Percentiles rank a stretch among this genome's conserved stretches.
phyloP scores from a whole-genome alignment of 2,329 filamentous ascomycete genomes.

The Aspergillus transmontanensis region DNA sequence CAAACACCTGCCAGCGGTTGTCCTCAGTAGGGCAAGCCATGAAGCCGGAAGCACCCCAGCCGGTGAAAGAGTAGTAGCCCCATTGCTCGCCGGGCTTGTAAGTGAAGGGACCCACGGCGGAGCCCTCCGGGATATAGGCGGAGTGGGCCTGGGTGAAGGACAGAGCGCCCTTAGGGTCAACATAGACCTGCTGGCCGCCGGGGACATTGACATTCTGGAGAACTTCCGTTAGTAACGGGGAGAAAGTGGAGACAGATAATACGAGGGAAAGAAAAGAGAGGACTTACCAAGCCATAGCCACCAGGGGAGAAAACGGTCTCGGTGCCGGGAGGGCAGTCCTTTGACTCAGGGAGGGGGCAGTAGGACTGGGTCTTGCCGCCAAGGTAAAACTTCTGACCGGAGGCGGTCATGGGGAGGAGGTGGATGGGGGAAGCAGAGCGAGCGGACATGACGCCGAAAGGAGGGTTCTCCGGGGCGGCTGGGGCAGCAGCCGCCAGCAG shows the following conservation, averaged over 20 bases:
- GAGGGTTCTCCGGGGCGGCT: constrained; percentile 10
- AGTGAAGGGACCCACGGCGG: constrained; percentile 54
- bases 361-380: constrained; percentile 51
- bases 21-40: constrained; percentile 46
- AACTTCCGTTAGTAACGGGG: constrained; percentile 5
- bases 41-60: constrained; percentile 43
- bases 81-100: constrained; percentile 33
- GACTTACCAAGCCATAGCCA: constrained; percentile 35
- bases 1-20: constrained; percentile 46
- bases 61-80: constrained; percentile 34
- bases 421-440: constrained; percentile 55
- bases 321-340: constrained; percentile 50
- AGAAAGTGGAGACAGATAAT: neutral
- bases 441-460: constrained; percentile 48
- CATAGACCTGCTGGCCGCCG: constrained; percentile 65
- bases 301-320: constrained; percentile 50
- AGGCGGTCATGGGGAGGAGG: constrained; percentile 49
- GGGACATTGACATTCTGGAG: constrained; percentile 56
- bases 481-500: constrained; percentile 31
- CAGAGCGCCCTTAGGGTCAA: constrained; percentile 57
- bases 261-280: neutral
- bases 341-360: constrained; percentile 45
- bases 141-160: constrained; percentile 63
- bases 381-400: constrained; percentile 53
- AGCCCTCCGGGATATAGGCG: constrained; percentile 52